These are phyloP conservation scores for Mycocentrospora acerina DNA, from an alignment of 2,329 filamentous ascomycete species.

Conservation along the genomic window DNA sequence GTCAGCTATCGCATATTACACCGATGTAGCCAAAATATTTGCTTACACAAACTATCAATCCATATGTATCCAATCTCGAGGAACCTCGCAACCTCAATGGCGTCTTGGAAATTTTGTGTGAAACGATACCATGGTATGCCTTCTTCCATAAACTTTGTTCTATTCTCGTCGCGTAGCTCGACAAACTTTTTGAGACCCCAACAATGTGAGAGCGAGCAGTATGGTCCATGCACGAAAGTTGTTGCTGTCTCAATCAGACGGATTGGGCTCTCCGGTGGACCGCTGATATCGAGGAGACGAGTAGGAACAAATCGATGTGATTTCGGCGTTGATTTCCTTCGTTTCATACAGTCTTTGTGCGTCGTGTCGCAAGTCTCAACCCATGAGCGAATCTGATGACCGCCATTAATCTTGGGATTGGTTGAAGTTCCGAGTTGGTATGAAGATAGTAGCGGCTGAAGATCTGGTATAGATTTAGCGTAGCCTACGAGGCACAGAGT, in stretches of 20 bases:
- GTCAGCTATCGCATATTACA: too few relatives aligned
- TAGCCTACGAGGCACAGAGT: too few relatives aligned
- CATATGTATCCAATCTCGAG: conserved; percentile 27
- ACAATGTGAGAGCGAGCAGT: conserved; percentile 23
- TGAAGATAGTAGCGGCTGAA: conserved; percentile 8
- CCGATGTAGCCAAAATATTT: conserved; percentile 1
- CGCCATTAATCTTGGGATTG: conserved; percentile 3
- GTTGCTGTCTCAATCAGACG: conserved; percentile 18
- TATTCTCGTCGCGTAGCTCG: conserved; percentile 6
- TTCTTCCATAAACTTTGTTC: conserved; percentile 11
- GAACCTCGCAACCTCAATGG: conserved; percentile 23
- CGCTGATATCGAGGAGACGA: conserved; percentile 21
- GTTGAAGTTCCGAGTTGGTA: conserved; percentile 11
- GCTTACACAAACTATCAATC: conserved; percentile 25
- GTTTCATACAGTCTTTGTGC: conserved; percentile 20
- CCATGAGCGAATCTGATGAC: conserved; percentile 13
- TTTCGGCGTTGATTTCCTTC: conserved; percentile 4
- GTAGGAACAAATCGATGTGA: conserved; percentile 17
- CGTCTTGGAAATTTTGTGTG: conserved; percentile 26
- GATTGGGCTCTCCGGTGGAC: conserved; percentile 1
- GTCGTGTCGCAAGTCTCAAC: conserved; percentile 17
- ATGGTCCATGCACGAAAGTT: conserved; percentile 15
- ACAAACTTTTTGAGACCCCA: conserved; percentile 22
- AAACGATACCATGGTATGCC: conserved; percentile 18
- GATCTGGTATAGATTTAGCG: background rate